phyloP scores from a whole-genome alignment of 352 stramenopile species.

The Pythium myriotylum region DNA sequence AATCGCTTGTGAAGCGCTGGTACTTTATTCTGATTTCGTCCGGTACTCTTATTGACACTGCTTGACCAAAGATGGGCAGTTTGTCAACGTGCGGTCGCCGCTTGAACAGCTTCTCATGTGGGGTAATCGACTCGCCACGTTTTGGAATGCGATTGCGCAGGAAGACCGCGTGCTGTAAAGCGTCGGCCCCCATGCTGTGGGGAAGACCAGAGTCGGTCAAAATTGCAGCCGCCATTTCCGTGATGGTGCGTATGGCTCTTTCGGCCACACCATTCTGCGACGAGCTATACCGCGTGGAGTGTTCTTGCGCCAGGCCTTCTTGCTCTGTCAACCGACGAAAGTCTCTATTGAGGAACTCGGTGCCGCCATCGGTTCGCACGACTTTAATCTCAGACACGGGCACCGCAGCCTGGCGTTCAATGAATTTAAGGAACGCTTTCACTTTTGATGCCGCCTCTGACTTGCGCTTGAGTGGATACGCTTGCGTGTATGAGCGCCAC shows the following conservation, averaged over 20 bases:
- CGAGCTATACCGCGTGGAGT: slow-evolving; percentile 18
- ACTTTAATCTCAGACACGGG: slow-evolving; percentile 9
- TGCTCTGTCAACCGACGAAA: slow-evolving; percentile 9
- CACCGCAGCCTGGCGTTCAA: slow-evolving; percentile 10
- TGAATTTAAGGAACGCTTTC: slow-evolving; percentile 5
- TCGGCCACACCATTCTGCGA: slow-evolving; percentile 32
- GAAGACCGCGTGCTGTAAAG: slow-evolving; percentile 3
- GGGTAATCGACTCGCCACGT: not conserved
- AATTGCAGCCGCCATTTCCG: slow-evolving; percentile 23
- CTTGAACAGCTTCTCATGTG: slow-evolving; percentile 7
- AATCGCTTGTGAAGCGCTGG: not conserved
- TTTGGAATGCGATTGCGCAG: slow-evolving; percentile 6
- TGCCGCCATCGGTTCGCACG: slow-evolving; percentile 26
- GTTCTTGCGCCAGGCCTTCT: slow-evolving; percentile 25
- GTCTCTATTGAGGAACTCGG: slow-evolving; percentile 29
- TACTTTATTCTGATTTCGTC: slow-evolving; percentile 5
- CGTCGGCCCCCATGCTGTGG: slow-evolving; percentile 11
- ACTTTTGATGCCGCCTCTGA: not conserved
- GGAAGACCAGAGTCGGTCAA: slow-evolving; percentile 20
- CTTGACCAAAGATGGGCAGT: slow-evolving; percentile 15
- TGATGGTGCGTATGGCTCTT: slow-evolving; percentile 26
- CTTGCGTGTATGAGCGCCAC: slow-evolving; percentile 8
- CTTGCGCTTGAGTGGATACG: slow-evolving; percentile 10
- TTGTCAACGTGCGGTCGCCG: slow-evolving; percentile 1
- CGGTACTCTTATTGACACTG: not conserved